Evolutionary conservation across 805 yeast species (phyloP), one percentile per base, ranked within the genome.

Genomic region (Candida xiaguanensis): DNA sequence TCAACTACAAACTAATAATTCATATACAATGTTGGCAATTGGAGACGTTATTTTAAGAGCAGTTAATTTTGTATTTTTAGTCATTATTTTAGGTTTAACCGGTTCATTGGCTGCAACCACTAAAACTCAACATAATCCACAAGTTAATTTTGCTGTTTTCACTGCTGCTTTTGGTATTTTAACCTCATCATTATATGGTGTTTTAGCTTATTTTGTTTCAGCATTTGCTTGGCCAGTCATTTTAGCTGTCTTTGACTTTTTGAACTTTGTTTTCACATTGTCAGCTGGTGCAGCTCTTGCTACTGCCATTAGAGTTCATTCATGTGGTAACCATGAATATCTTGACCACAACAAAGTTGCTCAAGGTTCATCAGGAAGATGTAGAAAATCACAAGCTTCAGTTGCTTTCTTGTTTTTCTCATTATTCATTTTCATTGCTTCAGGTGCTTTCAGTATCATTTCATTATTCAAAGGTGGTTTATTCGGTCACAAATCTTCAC

Each of bases 221-320:
- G 80, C 80, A 53, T 73, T 91, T 46, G 95, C 95, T 31, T 85
- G 95, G 84, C 98, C 98, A 51, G 63, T 86, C 37, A 63, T 90
- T 51, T 64, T 87, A 59, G 79, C 83, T 43, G 53, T 70, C 41
- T 70, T 87, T 58, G 99, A 93, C 74, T 82, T 88, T 70, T 72
- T 93, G 67, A 89, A 89, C 77, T 67, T 80, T 53, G 85, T 90
- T 52, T 93, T 93, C 81, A 81, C 96, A 41, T 87, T 93, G 64
- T 80, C 98, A 36, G 98, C 87, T 49, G 98, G 90, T 55, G 80
- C 95, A 43, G 96, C 96, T 38, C 72, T 93, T 59, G 98, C 98
- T 39, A 95, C 87, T 44, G 95, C 81, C 55, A 80, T 85, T 59
- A 80, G 90, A 66, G 75, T 74, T 48, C 96, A 89, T 75, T 83